A percentile compares a stretch with the other conserved stretches of the same genome.
These are phyloP conservation scores for Citrullus mucosospermus DNA, from an alignment of 306 rosid species.

Conservation along the genomic window DNA sequence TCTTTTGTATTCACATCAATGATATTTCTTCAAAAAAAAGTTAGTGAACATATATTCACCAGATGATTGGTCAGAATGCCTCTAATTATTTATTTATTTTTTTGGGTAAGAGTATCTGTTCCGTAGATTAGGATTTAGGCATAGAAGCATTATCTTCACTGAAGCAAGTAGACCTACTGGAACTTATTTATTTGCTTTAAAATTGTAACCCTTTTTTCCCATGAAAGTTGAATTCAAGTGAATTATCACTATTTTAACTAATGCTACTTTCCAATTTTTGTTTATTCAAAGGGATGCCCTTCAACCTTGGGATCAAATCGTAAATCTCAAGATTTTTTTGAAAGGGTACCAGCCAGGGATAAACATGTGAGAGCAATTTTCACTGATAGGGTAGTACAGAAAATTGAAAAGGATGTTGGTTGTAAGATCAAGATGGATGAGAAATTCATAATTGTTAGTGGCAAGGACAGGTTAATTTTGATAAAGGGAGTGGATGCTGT, in stretches of 20 bases:
- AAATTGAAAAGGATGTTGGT: constrained; percentile 80
- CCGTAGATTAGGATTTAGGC: neutral
- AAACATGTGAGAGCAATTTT: constrained; percentile 62
- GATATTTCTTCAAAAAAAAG: neutral
- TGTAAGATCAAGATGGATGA: constrained; percentile 96
- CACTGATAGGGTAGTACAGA: constrained; percentile 58
- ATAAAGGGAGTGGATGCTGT: constrained; percentile 92
- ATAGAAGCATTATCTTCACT: neutral
- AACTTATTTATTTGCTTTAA: neutral
- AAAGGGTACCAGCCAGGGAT: constrained; percentile 92
- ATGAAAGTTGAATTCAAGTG: too few species aligned
- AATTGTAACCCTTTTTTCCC: neutral
- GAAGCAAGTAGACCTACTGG: neutral
- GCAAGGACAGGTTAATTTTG: constrained; percentile 78
- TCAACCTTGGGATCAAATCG: constrained; percentile 95
- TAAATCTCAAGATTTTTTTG: constrained; percentile 90
- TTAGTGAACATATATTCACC: neutral
- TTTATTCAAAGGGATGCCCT: constrained; percentile 71
- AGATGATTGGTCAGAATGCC: neutral
- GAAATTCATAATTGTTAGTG: constrained; percentile 78
- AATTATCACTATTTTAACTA: constrained; percentile 10
- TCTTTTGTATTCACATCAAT: neutral
- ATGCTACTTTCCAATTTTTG: constrained; percentile 11
- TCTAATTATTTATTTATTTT: neutral
- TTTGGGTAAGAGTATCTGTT: neutral